Conservation (phyloP, 2,329 filamentous ascomycete genomes). For the Cordyceps javanica region DNA sequence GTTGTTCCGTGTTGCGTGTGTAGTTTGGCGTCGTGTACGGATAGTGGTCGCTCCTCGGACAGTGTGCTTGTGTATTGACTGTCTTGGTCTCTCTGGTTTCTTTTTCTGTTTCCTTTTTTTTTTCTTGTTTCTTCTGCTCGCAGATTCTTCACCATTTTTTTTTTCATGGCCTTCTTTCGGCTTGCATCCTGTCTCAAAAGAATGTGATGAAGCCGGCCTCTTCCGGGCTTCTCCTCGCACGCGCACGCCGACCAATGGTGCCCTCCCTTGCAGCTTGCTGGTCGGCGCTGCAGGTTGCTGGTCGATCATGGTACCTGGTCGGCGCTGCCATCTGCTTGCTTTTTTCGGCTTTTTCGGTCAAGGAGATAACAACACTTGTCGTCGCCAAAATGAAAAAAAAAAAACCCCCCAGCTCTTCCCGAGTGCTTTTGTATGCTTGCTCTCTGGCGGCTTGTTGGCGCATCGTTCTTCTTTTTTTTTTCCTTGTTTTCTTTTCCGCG, state of each 20-base stretch:
- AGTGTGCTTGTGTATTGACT: too few species aligned
- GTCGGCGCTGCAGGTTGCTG: too few species aligned
- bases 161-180: not conserved
- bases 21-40: too few species aligned
- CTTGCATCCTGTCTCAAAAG: not conserved
- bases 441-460: not conserved
- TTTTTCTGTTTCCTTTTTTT: not conserved
- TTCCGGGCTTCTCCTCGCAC: not conserved
- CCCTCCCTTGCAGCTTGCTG: not conserved
- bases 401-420: not conserved
- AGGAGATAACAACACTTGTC: constrained; percentile 6
- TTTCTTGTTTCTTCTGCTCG: not conserved
- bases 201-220: too few species aligned
- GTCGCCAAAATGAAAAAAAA: too few species aligned
- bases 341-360: too few species aligned
- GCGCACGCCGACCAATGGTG: not conserved
- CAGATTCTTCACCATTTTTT: not conserved
- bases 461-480: not conserved
- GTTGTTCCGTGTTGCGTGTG: too few species aligned
- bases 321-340: too few species aligned
- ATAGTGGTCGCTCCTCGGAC: too few species aligned
- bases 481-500: not conserved
- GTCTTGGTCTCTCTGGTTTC: not conserved
- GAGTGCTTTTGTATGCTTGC: not conserved
- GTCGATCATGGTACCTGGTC: too few species aligned